These are phyloP conservation scores for Aspergillus sparsus DNA, from an alignment of 495 filamentous ascomycete genomes.

Conservation along the genomic window DNA sequence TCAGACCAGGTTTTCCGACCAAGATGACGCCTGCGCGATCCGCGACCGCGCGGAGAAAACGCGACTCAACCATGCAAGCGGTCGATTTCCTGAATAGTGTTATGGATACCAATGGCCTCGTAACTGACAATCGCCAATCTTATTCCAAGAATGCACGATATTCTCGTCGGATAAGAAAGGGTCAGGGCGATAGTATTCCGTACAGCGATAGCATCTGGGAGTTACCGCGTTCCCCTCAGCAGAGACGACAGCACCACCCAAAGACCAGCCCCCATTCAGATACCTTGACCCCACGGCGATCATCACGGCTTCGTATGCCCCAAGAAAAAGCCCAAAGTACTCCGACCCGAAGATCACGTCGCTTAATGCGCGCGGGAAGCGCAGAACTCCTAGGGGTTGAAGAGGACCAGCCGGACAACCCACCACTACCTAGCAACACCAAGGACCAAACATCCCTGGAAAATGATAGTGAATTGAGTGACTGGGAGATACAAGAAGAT, in stretches of 20 bases:
- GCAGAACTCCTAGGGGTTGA: background rate
- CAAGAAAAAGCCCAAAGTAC: background rate
- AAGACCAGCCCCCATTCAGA: background rate
- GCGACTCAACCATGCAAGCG: slow-evolving; percentile 18
- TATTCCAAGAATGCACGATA: slow-evolving; percentile 3
- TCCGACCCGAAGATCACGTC: background rate
- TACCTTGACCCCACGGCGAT: slow-evolving; percentile 10
- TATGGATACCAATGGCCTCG: slow-evolving; percentile 8
- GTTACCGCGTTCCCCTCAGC: slow-evolving; percentile 11
- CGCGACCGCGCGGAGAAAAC: slow-evolving; percentile 17
- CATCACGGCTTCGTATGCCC: slow-evolving; percentile 5
- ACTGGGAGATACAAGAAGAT: slow-evolving; percentile 2
- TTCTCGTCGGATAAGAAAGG: slow-evolving; percentile 1
- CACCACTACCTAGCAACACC: background rate
- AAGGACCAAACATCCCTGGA: background rate
- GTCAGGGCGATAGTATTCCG: background rate
- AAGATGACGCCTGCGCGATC: slow-evolving; percentile 22
- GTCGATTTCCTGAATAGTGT: slow-evolving; percentile 28
- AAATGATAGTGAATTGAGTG: background rate
- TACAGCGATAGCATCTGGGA: slow-evolving; percentile 12
- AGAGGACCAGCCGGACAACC: background rate
- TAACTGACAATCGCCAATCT: background rate
- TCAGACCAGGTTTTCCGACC: background rate
- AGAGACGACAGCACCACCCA: background rate
- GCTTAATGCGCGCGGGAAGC: background rate